These are phyloP conservation scores for Silybum marianum DNA, from an alignment of 129 eudicot genomes.

Conservation along the genomic window DNA sequence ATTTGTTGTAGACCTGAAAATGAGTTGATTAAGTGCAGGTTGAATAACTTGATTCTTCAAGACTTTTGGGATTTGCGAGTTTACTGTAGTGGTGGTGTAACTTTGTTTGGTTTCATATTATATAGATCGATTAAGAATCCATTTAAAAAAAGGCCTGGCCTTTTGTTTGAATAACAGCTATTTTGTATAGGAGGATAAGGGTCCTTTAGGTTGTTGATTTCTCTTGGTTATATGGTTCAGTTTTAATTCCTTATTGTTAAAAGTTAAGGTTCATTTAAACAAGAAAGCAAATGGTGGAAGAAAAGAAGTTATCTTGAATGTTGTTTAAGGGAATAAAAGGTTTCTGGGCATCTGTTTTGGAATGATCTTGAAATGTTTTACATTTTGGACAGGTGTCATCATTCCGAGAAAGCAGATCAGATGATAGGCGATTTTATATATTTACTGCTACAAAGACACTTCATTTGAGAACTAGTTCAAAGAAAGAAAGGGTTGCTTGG, in stretches of 20 bases:
- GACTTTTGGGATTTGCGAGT: background rate
- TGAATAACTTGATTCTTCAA: slow-evolving; percentile 5
- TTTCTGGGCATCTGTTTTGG: background rate
- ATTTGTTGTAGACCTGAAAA: background rate
- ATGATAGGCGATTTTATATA: slow-evolving; percentile 70
- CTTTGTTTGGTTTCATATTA: background rate
- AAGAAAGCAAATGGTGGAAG: background rate
- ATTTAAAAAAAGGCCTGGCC: background rate
- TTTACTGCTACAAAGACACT: slow-evolving; percentile 87
- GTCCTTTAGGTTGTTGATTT: background rate
- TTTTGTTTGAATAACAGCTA: background rate
- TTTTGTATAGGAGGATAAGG: background rate
- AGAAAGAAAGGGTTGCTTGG: slow-evolving; percentile 73
- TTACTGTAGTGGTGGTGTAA: background rate
- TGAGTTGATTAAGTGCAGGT: slow-evolving; percentile 10
- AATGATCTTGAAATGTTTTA: background rate
- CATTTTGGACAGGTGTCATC: slow-evolving; percentile 61
- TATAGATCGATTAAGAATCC: background rate
- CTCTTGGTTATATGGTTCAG: slow-evolving; percentile 7
- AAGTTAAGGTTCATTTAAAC: background rate
- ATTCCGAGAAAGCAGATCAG: slow-evolving; percentile 78
- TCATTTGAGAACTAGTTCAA: slow-evolving; percentile 71
- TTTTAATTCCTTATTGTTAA: background rate
- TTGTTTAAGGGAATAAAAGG: background rate
- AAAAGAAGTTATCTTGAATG: background rate